phyloP scores from a whole-genome alignment of 2,329 filamentous ascomycete species.

The Sphaerulina vaccinii region DNA sequence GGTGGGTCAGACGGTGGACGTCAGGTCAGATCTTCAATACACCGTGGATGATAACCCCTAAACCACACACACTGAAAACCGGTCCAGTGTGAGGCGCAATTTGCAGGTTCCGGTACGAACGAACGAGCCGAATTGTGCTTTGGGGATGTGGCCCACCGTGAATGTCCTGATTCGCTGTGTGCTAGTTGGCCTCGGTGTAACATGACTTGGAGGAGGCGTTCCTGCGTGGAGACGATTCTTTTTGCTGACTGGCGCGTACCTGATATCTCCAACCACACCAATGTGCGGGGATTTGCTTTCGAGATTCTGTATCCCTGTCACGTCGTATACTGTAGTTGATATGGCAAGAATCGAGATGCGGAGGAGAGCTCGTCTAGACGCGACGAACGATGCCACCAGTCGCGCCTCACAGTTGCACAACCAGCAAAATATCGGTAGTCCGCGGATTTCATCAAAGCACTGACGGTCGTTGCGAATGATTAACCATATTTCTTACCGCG shows the following conservation, averaged over 20 bases:
- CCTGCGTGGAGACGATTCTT: constrained; percentile 1
- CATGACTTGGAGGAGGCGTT: not conserved
- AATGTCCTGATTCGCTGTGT: not conserved
- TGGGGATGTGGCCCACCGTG: not conserved
- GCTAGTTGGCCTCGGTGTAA: not conserved
- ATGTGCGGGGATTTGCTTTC: not conserved
- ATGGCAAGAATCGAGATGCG: not conserved
- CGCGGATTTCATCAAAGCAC: constrained; percentile 9
- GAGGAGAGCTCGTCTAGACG: not conserved
- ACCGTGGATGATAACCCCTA: no score
- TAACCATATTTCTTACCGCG: not conserved
- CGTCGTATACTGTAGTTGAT: no score
- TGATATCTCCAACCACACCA: constrained; percentile 1
- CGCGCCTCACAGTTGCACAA: not conserved
- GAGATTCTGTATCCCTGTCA: not conserved
- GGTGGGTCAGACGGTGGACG: no score
- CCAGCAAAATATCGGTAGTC: not conserved
- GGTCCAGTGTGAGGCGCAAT: constrained; percentile 1
- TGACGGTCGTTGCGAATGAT: not conserved
- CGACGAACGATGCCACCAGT: constrained; percentile 7
- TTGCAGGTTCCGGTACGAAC: not conserved
- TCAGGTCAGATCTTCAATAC: no score
- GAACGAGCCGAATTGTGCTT: constrained; percentile 2
- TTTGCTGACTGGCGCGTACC: not conserved
- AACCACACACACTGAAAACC: no score